phyloP scores from a whole-genome alignment of 1,284 basidiomycete species.

The Ganoderma meredithae region DNA sequence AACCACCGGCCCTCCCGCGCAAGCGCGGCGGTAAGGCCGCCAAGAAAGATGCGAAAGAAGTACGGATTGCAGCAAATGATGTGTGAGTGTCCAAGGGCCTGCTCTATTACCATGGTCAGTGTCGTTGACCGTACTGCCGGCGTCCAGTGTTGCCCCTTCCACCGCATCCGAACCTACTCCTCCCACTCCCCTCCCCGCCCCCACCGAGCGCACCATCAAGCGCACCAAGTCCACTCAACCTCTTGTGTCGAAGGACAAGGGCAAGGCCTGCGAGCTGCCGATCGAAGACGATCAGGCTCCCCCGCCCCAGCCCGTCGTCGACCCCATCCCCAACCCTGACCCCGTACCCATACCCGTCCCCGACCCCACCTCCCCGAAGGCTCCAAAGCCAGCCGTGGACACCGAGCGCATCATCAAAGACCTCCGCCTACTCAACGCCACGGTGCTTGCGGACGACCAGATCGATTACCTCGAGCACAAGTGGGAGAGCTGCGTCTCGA shows the following conservation, averaged over 20 bases:
- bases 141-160: neutral
- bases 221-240: neutral
- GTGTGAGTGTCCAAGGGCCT: neutral
- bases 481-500: neutral
- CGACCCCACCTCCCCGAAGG: neutral
- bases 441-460: neutral
- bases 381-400: conserved; percentile 2
- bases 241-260: neutral
- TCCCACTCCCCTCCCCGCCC: neutral
- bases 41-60: neutral
- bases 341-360: too few species aligned
- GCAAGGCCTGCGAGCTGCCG: neutral
- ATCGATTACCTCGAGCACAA: neutral
- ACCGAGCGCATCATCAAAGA: conserved; percentile 2
- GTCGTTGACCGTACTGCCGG: neutral
- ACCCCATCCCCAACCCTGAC: neutral
- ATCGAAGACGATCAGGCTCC: neutral
- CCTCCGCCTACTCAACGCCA: neutral
- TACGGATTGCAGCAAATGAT: neutral
- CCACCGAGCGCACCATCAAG: conserved; percentile 11
- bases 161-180: neutral
- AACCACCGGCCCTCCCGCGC: conserved; percentile 13
- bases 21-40: conserved; percentile 19
- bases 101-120: neutral
- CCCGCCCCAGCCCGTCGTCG: neutral